phyloP scores from a whole-genome alignment of 2,329 filamentous ascomycete species.

The Coleophoma crateriformis region DNA sequence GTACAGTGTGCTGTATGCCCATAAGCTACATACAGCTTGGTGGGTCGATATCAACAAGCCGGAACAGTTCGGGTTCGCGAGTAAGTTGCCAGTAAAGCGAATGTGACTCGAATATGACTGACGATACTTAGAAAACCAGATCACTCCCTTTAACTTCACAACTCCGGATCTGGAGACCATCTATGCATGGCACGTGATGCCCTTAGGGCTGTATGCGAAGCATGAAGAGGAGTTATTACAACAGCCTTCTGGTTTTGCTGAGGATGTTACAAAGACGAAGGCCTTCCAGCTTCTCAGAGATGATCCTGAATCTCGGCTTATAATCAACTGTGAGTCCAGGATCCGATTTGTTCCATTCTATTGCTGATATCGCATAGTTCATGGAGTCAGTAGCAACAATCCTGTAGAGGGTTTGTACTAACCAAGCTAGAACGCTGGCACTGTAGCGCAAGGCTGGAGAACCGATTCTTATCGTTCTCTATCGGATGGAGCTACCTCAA shows the following conservation, averaged over 20 bases:
- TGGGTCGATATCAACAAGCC: constrained; percentile 72
- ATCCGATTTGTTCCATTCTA: not conserved
- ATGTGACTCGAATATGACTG: not conserved
- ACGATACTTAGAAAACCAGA: constrained; percentile 63
- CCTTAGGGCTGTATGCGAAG: constrained; percentile 67
- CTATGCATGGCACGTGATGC: constrained; percentile 88
- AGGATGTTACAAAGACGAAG: constrained; percentile 49
- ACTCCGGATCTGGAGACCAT: constrained; percentile 73
- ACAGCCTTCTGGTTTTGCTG: constrained; percentile 32
- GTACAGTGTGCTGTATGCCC: constrained; percentile 67
- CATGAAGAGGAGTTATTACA: constrained; percentile 59
- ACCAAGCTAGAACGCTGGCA: constrained; percentile 67
- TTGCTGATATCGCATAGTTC: constrained; percentile 38
- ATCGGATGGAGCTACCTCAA: constrained; percentile 60
- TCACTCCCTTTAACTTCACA: constrained; percentile 74
- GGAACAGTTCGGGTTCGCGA: constrained; percentile 80
- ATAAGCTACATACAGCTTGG: constrained; percentile 68
- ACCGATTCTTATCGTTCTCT: constrained; percentile 74
- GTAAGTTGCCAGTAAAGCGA: constrained; percentile 38
- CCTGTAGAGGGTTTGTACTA: not conserved
- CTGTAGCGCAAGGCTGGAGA: constrained; percentile 73
- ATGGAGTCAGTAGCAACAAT: constrained; percentile 45
- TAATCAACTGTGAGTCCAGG: constrained; percentile 53
- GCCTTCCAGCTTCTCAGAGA: constrained; percentile 57
- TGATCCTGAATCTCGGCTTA: constrained; percentile 57